Percentiles rank a stretch among this genome's conserved stretches.
Evolutionary conservation across 495 filamentous ascomycete species (phyloP).

Genomic region (Penicillium alfredii): DNA sequence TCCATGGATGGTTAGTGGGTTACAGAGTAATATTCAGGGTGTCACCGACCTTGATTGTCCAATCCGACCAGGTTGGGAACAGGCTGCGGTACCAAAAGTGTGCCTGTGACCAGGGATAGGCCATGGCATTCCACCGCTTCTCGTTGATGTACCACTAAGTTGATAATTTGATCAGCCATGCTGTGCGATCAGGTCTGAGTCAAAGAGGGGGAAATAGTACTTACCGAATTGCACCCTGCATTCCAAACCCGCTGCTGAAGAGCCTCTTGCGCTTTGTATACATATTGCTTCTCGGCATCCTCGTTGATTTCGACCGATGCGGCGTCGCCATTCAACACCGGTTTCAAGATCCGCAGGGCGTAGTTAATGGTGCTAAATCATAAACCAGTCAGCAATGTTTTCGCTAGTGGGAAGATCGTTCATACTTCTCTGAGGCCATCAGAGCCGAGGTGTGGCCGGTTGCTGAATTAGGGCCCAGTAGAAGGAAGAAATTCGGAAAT

Average conservation of each 20-base stretch:
- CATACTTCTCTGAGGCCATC: constrained; percentile 45
- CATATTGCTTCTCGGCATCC: constrained; percentile 40
- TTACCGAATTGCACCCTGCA: too few species aligned
- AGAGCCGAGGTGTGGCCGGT: constrained; percentile 53
- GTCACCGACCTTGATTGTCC: constrained; percentile 24
- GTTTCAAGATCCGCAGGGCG: constrained; percentile 46
- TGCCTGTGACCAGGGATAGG: constrained; percentile 40
- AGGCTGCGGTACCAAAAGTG: constrained; percentile 32
- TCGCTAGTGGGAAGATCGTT: neutral
- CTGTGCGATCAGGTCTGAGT: too few species aligned
- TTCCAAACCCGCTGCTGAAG: constrained; percentile 40
- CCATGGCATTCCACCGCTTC: constrained; percentile 43
- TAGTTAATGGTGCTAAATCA: constrained; percentile 28
- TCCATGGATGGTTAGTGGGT: too few species aligned
- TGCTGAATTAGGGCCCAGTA: constrained; percentile 52
- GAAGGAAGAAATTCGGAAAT: constrained; percentile 56
- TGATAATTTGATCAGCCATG: too few species aligned
- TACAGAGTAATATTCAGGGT: too few species aligned
- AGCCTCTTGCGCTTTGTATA: constrained; percentile 32
- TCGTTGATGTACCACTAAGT: constrained; percentile 23
- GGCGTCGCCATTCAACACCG: constrained; percentile 41
- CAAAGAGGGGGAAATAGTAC: too few species aligned
- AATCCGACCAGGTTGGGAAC: constrained; percentile 34
- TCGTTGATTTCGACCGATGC: constrained; percentile 35
- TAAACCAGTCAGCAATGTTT: constrained; percentile 1